A percentile compares a stretch with the other conserved stretches of the same genome.
Conservation (phyloP, 305 asterid species). For the Withania somnifera region DNA sequence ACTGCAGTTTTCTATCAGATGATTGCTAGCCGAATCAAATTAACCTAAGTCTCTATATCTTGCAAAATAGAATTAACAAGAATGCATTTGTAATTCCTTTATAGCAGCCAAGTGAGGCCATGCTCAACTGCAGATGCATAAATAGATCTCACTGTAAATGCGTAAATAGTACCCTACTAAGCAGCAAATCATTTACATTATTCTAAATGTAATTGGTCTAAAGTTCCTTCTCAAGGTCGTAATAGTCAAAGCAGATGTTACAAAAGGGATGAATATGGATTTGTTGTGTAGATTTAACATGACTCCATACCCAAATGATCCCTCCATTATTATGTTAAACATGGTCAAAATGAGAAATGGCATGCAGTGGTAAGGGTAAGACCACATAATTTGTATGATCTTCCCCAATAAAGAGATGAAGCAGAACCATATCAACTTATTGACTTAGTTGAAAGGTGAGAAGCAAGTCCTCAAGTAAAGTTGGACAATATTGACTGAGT, state of each 20-base stretch:
- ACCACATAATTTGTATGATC: not conserved
- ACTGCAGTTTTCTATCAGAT: too few relatives aligned
- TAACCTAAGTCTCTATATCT: too few relatives aligned
- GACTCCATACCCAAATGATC: not conserved
- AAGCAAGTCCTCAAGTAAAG: not conserved
- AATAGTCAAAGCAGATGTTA: not conserved
- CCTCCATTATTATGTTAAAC: not conserved
- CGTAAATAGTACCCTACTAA: too few relatives aligned
- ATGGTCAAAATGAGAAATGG: not conserved
- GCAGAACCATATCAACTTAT: not conserved
- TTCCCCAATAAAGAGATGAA: not conserved
- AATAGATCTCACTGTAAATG: too few relatives aligned
- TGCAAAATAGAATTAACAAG: too few relatives aligned
- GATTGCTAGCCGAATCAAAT: too few relatives aligned
- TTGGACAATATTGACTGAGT: too few relatives aligned
- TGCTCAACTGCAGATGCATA: too few relatives aligned
- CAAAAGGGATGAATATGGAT: not conserved
- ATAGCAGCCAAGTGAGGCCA: too few relatives aligned
- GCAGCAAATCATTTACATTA: not conserved
- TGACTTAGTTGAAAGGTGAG: not conserved
- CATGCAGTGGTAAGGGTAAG: not conserved
- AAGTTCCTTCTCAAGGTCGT: not conserved
- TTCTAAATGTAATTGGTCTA: not conserved
- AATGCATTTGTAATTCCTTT: too few relatives aligned
- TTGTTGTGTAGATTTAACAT: not conserved